Evolutionary conservation across 176 grass and related monocot species (phyloP), one percentile per base, ranked within the genome.

Genomic region (Ensete ventricosum): DNA sequence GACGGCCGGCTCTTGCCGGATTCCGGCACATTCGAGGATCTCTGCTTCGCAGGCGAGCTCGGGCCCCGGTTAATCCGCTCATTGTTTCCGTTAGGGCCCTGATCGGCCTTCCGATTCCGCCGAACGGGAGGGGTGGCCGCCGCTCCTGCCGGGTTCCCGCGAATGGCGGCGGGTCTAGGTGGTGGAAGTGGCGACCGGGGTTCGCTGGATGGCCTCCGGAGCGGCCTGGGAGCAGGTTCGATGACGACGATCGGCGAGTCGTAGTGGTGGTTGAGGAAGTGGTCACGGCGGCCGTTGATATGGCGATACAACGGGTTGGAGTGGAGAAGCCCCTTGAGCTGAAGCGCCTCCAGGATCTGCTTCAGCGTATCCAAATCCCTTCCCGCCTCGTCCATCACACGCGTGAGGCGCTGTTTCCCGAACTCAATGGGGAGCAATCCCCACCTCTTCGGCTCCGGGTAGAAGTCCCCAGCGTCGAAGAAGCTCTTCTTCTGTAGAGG

Each of bases 281-380:
- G 54, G 72, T 63, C 79, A 16, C 54, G 82, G 73, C 6, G 73
- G 34, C 54, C 52, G 48, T 71, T 76, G 57, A 19, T 62, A 54
- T 63, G 83, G 4, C 1, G 50, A 54, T 62, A 80, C 2, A 1
- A 63, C 17, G 29, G 76, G 50, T 48, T 77, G 5, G 20, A 74
- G 71, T 80, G 91, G 55, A 99, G 84, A 19, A 99, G 87, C 2
- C 95, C 95, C 34, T 99, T 99, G 5, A 99, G 88, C 78, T 99
- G 95, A 25, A 99, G 74, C 2, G 91, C 91, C 52, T 99, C 95
- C 1, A 99, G 55, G 64, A 94, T 85, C 69, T 99, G 95, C 85
- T 99, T 99, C 3, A 99, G 78, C 3, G 91, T 94, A 85, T 99
- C 95, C 62, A 91, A 76, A 65, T 99, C 91, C 19, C 85, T 78